phyloP scores from a whole-genome alignment of 2,329 filamentous ascomycete genomes.

The Botrytis medusae region DNA sequence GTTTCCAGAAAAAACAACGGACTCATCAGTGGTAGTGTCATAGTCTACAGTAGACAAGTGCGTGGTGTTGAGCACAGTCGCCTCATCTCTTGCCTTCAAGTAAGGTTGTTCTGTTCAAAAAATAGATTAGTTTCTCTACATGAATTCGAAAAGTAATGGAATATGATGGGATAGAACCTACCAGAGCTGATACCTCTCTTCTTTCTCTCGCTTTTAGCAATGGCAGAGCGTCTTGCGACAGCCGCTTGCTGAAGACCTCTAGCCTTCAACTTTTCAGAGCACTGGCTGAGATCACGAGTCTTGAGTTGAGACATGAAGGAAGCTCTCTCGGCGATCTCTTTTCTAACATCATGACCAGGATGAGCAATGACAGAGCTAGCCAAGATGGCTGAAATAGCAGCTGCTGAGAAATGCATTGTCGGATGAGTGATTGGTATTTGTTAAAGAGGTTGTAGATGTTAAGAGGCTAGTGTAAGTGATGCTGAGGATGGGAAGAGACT shows the following conservation, averaged over 20 bases:
- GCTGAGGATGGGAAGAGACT: not conserved
- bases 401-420: conserved; percentile 2
- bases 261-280: conserved; percentile 42
- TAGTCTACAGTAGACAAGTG: conserved; percentile 35
- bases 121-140: not conserved
- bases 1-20: conserved; percentile 45
- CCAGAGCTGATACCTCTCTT: conserved; percentile 35
- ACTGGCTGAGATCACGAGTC: conserved; percentile 41
- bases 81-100: conserved; percentile 25
- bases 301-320: conserved; percentile 41
- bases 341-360: conserved; percentile 42
- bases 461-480: not conserved
- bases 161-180: not conserved
- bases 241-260: conserved; percentile 42
- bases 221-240: conserved; percentile 40
- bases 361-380: conserved; percentile 35
- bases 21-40: conserved; percentile 39
- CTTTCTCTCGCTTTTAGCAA: conserved; percentile 39
- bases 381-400: not conserved
- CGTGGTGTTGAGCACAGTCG: conserved; percentile 24
- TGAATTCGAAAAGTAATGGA: not conserved
- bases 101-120: not conserved
- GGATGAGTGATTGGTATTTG: not conserved
- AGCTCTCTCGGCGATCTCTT: conserved; percentile 41
- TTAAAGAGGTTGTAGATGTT: not conserved